phyloP scores from a whole-genome alignment of 805 yeast genomes.

The Candida suzukii region DNA sequence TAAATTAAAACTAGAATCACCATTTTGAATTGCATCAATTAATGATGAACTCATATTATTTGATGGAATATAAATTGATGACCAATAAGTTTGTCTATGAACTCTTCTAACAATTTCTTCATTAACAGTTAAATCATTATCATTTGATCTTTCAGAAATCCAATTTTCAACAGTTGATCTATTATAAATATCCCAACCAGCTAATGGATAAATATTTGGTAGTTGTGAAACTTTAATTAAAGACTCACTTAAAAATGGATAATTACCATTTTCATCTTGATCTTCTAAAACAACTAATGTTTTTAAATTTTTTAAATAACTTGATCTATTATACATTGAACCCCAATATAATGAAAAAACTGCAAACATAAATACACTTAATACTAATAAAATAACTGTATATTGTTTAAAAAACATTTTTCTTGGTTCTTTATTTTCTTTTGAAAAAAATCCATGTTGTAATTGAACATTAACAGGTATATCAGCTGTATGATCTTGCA shows the following conservation, averaged over 20 bases:
- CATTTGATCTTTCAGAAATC: slow-evolving; percentile 27
- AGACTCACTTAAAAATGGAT: slow-evolving; percentile 26
- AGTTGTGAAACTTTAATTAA: slow-evolving; percentile 10
- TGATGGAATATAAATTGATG: slow-evolving; percentile 43
- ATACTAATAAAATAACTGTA: slow-evolving; percentile 10
- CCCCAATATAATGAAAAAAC: slow-evolving; percentile 46
- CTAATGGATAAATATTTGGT: slow-evolving; percentile 12
- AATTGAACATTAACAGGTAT: slow-evolving; percentile 1
- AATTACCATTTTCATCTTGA: slow-evolving; percentile 11
- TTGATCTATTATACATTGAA: slow-evolving; percentile 27
- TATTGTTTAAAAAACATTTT: slow-evolving; percentile 8
- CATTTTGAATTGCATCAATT: slow-evolving; percentile 31
- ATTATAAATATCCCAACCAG: slow-evolving; percentile 32
- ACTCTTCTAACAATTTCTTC: slow-evolving; percentile 37
- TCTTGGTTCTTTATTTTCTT: slow-evolving; percentile 9
- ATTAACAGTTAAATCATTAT: slow-evolving; percentile 22
- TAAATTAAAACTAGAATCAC: slow-evolving; percentile 24
- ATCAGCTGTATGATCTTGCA: slow-evolving; percentile 2
- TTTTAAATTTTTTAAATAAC: slow-evolving; percentile 26
- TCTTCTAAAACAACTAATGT: slow-evolving; percentile 32
- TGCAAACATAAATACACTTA: slow-evolving; percentile 31
- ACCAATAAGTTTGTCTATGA: slow-evolving; percentile 57
- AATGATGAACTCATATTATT: slow-evolving; percentile 35
- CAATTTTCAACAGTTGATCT: slow-evolving; percentile 11
- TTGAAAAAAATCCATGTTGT: slow-evolving; percentile 10